Conservation (phyloP, 78 protist species). For the Anaeramoeba ignava region DNA sequence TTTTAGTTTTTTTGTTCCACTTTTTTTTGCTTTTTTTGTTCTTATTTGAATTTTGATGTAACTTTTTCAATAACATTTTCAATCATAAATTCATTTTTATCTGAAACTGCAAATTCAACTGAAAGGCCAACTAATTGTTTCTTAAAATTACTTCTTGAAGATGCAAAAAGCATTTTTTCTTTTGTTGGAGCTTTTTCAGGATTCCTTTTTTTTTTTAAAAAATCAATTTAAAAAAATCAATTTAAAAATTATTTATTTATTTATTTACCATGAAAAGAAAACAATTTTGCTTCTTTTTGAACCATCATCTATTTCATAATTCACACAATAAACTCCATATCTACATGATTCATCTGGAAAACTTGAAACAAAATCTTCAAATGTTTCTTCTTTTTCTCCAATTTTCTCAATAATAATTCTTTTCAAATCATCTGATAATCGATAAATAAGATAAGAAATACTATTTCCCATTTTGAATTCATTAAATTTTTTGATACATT, state of each 20-base stretch:
- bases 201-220: conserved; percentile 13
- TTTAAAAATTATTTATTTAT: too few relatives aligned
- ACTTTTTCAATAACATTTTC: conserved; percentile 35
- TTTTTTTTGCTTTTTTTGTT: too few relatives aligned
- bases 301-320: conserved; percentile 26
- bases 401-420: conserved; percentile 11
- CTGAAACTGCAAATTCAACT: conserved; percentile 75
- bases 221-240: too few relatives aligned
- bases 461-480: conserved; percentile 23
- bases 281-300: conserved; percentile 41
- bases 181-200: conserved; percentile 59
- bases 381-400: conserved; percentile 19
- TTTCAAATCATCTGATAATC: conserved; percentile 29
- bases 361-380: conserved; percentile 35
- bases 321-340: conserved; percentile 48
- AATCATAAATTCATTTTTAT: conserved; percentile 43
- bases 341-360: conserved; percentile 46
- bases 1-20: too few relatives aligned
- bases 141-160: conserved; percentile 59
- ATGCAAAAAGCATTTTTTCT: conserved; percentile 75
- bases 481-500: too few relatives aligned
- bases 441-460: conserved; percentile 21
- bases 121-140: conserved; percentile 66
- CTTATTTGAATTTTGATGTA: too few relatives aligned
- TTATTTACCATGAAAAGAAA: conserved; percentile 37